Evolutionary conservation across 2,329 filamentous ascomycete species (phyloP).

Genomic region (Rhynchosporium secalis): DNA sequence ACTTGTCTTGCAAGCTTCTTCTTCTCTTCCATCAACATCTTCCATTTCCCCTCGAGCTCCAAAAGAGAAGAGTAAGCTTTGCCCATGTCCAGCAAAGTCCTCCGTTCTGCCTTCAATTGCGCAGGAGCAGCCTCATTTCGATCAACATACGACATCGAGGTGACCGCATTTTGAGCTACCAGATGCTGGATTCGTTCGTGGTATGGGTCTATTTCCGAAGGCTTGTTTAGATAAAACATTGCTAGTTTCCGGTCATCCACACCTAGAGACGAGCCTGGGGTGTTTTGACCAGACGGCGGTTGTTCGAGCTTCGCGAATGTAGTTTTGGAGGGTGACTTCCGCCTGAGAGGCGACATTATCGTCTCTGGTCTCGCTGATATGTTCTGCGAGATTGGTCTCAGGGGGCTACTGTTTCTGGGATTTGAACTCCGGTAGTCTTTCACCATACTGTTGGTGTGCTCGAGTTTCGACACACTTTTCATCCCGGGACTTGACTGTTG

Average conservation of each 20-base stretch:
- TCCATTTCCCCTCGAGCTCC: slow-evolving; percentile 19
- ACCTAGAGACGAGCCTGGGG: slow-evolving; percentile 26
- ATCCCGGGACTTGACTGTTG: slow-evolving; percentile 17
- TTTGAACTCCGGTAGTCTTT: slow-evolving; percentile 18
- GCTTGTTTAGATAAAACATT: slow-evolving; percentile 29
- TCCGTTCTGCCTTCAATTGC: slow-evolving; percentile 32
- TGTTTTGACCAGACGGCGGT: slow-evolving; percentile 28
- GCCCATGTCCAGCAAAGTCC: slow-evolving; percentile 29
- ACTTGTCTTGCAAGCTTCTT: slow-evolving; percentile 28
- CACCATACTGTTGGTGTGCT: slow-evolving; percentile 12
- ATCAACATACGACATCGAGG: slow-evolving; percentile 32
- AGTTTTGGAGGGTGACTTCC: slow-evolving; percentile 32
- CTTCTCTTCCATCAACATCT: slow-evolving; percentile 27
- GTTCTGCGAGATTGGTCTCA: slow-evolving; percentile 35
- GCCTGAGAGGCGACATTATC: slow-evolving; percentile 30
- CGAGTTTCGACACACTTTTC: slow-evolving; percentile 20
- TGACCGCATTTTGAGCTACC: slow-evolving; percentile 29
- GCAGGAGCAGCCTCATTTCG: slow-evolving; percentile 26
- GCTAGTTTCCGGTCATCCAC: slow-evolving; percentile 36
- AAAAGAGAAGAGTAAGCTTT: slow-evolving; percentile 28
- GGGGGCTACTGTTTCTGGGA: slow-evolving; percentile 32
- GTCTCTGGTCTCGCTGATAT: slow-evolving; percentile 28
- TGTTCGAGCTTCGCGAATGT: slow-evolving; percentile 15
- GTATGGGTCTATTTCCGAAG: slow-evolving; percentile 29
- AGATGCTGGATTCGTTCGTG: slow-evolving; percentile 25